Base-by-base conservation (phyloP, 495 filamentous ascomycete species). In the Trichocladium antarcticum region DNA sequence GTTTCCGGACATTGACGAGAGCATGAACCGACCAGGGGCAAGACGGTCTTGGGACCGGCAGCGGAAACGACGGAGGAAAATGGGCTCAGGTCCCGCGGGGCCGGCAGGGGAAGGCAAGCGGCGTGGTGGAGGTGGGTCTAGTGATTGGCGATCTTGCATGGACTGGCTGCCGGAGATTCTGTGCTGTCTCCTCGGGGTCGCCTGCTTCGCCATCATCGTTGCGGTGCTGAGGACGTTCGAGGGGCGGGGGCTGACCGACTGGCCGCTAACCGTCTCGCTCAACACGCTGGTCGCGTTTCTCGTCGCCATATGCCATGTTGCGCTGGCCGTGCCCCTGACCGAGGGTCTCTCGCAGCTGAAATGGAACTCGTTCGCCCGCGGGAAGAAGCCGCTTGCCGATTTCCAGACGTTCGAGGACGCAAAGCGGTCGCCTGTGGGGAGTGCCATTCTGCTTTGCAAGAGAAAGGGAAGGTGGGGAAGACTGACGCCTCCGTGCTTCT, bases 211-310 rank as follows among this genome's bases (percentile, higher is more conserved):
- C 6, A 59, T 57, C 3, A 67, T 72, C 14, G 49, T 68, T 17
- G 54, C 59, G 6, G 57, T 69, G 5, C 57, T 73, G 36, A 61
- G 55, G 36, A 43, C 54, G 1, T 74, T 66, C 37, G 64, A 76
- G 31, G 65, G 66, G 20, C 50, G 58, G 17, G 53, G 61, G n/a
- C 53, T 71, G 44, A 56, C 67, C 0, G 61, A 68, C 16, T 74
- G 68, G 69, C 70, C 70, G 1, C 55, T 72, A 41, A 59, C 60
- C 14, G 69, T 76, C 31, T 71, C 69, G 1, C 64, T 75, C 35
- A 75, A 75, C 54, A 61, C 72, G 1, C 45, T 76, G 20, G 41
- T 77, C 0, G 72, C 71, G 0, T 58, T 76, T 5, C 49, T 75
- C 15, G 61, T 57, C 9, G 70, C 71, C 1, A 53, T 72, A 11